Conservation (phyloP, 371 early-diverging fungal species). For the Mortierella sp. region DNA sequence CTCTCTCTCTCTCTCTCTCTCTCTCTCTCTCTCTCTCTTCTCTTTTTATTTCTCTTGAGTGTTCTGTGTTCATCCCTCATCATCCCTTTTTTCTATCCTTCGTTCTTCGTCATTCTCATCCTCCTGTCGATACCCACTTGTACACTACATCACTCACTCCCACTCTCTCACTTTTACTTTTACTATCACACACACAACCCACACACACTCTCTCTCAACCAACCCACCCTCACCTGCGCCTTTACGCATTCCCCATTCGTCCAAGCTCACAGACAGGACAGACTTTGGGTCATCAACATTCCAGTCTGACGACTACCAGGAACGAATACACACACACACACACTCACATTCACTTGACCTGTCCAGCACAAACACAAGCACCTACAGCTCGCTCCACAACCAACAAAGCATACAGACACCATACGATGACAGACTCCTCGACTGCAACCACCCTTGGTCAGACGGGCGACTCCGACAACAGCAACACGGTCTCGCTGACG, state of each 20-base stretch:
- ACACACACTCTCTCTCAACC: neutral
- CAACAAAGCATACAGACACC: neutral
- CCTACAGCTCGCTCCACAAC: neutral
- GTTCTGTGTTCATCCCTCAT: neutral
- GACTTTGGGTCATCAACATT: neutral
- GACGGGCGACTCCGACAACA: slow-evolving; percentile 14
- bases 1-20: slow-evolving; percentile 1
- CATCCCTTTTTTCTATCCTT: too few relatives aligned
- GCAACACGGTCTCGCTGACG: slow-evolving; percentile 32
- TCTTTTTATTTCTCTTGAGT: neutral
- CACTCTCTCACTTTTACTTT: neutral
- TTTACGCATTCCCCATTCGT: neutral
- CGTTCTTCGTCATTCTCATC: too few relatives aligned
- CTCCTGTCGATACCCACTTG: too few relatives aligned
- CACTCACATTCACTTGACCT: neutral
- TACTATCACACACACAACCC: neutral
- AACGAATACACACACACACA: neutral
- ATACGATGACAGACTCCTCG: slow-evolving; percentile 11
- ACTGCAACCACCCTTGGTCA: slow-evolving; percentile 10
- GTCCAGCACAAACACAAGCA: neutral
- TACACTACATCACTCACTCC: neutral
- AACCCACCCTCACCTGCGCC: neutral
- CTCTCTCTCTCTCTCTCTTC: slow-evolving; percentile 3
- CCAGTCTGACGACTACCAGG: neutral
- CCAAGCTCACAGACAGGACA: neutral